These are phyloP conservation scores for Jacaranda mimosifolia DNA, from an alignment of 257 asterid species.

Conservation along the genomic window DNA sequence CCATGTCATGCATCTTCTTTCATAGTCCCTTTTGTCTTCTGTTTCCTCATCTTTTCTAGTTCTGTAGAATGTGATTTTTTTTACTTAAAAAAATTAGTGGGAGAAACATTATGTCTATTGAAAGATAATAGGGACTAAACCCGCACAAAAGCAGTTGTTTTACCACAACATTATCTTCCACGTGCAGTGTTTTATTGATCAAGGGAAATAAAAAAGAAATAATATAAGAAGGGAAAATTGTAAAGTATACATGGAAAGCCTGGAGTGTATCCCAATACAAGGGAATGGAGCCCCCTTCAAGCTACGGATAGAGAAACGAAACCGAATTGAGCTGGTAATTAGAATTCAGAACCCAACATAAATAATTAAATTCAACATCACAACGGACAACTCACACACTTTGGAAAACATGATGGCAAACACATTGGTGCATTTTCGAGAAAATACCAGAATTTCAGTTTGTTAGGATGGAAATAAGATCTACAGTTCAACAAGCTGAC, in stretches of 20 bases:
- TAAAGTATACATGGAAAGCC: no score
- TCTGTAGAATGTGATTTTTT: neutral
- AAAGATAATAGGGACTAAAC: neutral
- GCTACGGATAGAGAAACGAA: no score
- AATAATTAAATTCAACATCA: neutral
- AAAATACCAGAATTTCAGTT: slow-evolving; percentile 11
- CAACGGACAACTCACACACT: slow-evolving; percentile 8
- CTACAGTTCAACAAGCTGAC: no score
- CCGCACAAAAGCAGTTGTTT: neutral
- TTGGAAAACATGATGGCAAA: no score
- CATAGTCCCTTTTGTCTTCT: neutral
- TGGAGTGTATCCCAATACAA: no score
- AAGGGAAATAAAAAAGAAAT: neutral
- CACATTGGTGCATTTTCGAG: neutral
- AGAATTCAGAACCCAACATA: neutral
- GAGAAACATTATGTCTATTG: neutral
- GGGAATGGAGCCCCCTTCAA: no score
- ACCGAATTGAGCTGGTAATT: no score
- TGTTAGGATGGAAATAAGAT: no score
- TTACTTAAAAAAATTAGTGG: neutral
- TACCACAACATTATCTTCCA: neutral
- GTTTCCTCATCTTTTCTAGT: neutral
- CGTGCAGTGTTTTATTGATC: neutral
- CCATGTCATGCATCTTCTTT: neutral
- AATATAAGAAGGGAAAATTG: neutral